Evolutionary conservation across 495 filamentous ascomycete genomes (phyloP).

Genomic region (Neurospora sp.): DNA sequence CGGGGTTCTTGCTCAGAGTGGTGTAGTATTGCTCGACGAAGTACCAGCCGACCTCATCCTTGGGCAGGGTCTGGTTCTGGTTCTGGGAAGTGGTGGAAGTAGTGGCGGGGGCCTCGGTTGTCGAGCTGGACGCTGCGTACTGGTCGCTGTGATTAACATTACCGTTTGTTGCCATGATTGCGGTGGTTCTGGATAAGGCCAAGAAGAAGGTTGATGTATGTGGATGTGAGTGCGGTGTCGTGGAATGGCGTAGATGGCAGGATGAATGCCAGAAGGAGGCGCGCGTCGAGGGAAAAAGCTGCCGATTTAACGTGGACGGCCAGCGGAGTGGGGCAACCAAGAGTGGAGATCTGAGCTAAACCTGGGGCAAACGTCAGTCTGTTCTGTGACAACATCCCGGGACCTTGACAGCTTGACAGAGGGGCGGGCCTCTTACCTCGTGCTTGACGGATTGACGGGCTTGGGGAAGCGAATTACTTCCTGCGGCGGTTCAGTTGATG

Average conservation of each 20-base stretch:
- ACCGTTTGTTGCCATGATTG: conserved; percentile 43
- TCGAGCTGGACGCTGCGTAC: conserved; percentile 20
- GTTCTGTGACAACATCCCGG: neutral
- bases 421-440: neutral
- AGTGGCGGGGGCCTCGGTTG: conserved; percentile 11
- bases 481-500: neutral
- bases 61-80: conserved; percentile 33
- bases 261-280: conserved; percentile 7
- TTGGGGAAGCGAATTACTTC: neutral
- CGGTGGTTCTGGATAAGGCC: conserved; percentile 1
- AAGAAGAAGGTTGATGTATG: neutral
- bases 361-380: neutral
- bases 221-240: conserved; percentile 2
- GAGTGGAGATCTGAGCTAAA: neutral
- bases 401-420: neutral
- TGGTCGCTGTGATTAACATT: conserved; percentile 28
- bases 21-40: conserved; percentile 99
- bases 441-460: neutral
- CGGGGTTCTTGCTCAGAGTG: conserved; percentile 84
- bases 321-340: neutral
- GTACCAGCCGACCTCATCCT: conserved; percentile 96
- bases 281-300: conserved; percentile 4
- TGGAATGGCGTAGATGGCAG: conserved; percentile 5
- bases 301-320: neutral
- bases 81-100: conserved; percentile 8